A percentile compares a stretch with the other conserved stretches of the same genome.
These are phyloP conservation scores for Zygotorulaspora danielsina DNA, from an alignment of 805 yeast species.

Conservation along the genomic window DNA sequence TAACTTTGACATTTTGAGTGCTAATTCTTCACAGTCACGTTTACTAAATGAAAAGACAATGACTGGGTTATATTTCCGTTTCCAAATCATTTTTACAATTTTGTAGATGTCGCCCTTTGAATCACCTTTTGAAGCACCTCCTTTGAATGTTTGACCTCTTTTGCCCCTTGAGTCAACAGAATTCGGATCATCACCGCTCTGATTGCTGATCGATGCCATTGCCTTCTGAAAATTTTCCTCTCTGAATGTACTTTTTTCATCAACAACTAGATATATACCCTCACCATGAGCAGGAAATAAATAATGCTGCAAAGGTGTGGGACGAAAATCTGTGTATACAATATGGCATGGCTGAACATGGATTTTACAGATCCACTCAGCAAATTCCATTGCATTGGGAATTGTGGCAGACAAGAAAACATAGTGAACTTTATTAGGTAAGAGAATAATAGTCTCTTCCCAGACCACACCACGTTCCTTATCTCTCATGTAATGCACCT, in stretches of 20 bases:
- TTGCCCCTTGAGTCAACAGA: conserved; percentile 56
- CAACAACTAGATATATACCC: conserved; percentile 96
- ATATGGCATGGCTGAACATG: conserved; percentile 97
- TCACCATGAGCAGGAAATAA: conserved; percentile 98
- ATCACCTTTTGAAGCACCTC: conserved; percentile 64
- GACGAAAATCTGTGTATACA: conserved; percentile 97
- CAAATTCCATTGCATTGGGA: conserved; percentile 97
- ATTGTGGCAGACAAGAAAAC: conserved; percentile 94
- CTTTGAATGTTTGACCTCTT: conserved; percentile 80
- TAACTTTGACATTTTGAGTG: conserved; percentile 90
- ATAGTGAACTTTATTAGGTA: conserved; percentile 94
- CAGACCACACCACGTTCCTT: conserved; percentile 98
- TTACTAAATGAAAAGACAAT: conserved; percentile 97
- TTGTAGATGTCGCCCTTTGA: conserved; percentile 84
- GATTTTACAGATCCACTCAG: conserved; percentile 95
- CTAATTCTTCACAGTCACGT: conserved; percentile 92
- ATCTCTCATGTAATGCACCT: conserved; percentile 98
- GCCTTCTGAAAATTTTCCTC: conserved; percentile 98
- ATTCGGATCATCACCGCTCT: conserved; percentile 78
- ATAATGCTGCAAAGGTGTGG: conserved; percentile 97
- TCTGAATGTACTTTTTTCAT: conserved; percentile 91
- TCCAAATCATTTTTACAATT: conserved; percentile 96
- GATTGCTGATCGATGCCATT: conserved; percentile 86
- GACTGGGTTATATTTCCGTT: conserved; percentile 93
- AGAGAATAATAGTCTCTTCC: conserved; percentile 95